A percentile compares a stretch with the other conserved stretches of the same genome.
Evolutionary conservation across 2,329 filamentous ascomycete genomes (phyloP).

Genomic region (Rugonectria rugulosa): DNA sequence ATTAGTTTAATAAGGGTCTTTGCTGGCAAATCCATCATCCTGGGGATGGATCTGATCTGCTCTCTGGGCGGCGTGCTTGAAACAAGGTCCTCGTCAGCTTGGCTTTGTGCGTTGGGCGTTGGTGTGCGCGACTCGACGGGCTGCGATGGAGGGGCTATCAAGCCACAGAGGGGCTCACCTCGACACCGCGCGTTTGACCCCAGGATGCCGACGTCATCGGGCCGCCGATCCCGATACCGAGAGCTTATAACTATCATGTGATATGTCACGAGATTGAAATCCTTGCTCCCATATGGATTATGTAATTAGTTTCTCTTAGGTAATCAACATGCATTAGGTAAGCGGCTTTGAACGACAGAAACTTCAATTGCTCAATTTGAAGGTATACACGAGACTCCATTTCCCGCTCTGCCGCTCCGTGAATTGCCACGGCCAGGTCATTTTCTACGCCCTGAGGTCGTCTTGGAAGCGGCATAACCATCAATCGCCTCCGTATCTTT

Average conservation of each 20-base stretch:
- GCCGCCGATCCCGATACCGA: constrained; percentile 9
- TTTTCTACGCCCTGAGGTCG: too few relatives aligned
- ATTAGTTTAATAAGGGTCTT: constrained; percentile 2
- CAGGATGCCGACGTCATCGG: constrained; percentile 32
- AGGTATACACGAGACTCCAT: constrained; percentile 25
- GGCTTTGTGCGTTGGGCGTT: background rate
- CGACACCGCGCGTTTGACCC: constrained; percentile 1
- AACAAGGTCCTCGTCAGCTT: constrained; percentile 39
- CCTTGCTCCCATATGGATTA: background rate
- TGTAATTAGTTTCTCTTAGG: constrained; percentile 22
- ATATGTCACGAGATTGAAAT: constrained; percentile 15
- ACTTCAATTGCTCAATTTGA: constrained; percentile 36
- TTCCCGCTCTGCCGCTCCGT: constrained; percentile 28
- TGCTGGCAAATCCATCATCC: constrained; percentile 10
- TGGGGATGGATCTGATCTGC: constrained; percentile 29
- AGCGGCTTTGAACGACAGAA: constrained; percentile 30
- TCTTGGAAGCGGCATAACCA: too few relatives aligned
- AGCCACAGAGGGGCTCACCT: constrained; percentile 15
- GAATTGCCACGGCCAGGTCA: constrained; percentile 39
- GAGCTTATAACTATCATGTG: background rate
- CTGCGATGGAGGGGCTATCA: constrained; percentile 30
- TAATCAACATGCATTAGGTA: constrained; percentile 24
- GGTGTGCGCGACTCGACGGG: constrained; percentile 20
- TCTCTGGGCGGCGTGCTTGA: constrained; percentile 26
- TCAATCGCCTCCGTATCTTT: background rate